Evolutionary conservation across 306 rosid genomes (phyloP).

Genomic region (Vigna trinervia): DNA sequence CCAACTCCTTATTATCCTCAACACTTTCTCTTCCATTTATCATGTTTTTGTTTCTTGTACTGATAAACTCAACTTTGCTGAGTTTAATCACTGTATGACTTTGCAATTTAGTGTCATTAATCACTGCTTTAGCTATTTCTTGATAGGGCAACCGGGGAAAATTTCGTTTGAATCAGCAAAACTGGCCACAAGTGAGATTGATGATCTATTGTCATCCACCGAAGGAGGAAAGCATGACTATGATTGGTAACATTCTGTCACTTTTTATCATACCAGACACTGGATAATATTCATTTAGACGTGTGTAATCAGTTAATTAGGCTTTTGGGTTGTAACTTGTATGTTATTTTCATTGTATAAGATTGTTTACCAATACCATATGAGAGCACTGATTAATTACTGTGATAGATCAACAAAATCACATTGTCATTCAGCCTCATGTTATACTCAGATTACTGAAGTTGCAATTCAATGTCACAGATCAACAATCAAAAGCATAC

Average conservation of each 20-base stretch:
- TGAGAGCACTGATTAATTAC: neutral
- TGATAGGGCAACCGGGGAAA: constrained; percentile 61
- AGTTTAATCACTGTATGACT: neutral
- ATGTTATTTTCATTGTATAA: neutral
- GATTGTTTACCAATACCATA: neutral
- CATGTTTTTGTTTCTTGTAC: neutral
- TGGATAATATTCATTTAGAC: neutral
- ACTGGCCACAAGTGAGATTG: constrained; percentile 60
- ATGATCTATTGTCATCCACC: constrained; percentile 68
- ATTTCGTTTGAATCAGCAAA: constrained; percentile 72
- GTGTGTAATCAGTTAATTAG: neutral
- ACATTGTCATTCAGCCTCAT: neutral
- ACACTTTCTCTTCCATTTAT: neutral
- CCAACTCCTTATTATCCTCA: neutral
- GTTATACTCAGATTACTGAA: neutral
- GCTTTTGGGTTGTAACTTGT: neutral
- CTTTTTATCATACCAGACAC: neutral
- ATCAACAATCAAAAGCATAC: neutral
- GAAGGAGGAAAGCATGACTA: constrained; percentile 89
- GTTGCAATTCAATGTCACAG: neutral
- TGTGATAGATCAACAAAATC: neutral
- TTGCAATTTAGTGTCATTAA: no score
- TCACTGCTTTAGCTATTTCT: neutral
- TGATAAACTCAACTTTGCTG: neutral
- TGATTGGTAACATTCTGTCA: constrained; percentile 61